Base-by-base conservation (phyloP, 2,329 filamentous ascomycete genomes). In the Arachnopeziza araneosa region DNA sequence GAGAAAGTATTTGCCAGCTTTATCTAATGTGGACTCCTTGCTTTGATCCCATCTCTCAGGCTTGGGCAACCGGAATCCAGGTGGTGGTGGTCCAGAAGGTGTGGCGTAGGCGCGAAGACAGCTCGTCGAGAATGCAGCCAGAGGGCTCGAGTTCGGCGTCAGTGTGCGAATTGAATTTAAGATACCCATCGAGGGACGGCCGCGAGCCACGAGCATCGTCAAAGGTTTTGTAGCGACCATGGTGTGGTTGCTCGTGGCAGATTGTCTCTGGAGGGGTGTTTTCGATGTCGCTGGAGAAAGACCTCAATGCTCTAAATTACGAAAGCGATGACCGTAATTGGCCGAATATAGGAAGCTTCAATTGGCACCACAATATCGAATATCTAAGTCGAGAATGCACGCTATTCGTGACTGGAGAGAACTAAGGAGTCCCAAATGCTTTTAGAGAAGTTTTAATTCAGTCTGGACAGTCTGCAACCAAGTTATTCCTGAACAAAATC, bases 1-100 rank as follows among this genome's bases (percentile, higher is more conserved):
- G 74, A 99, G 83, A 79, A 99, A 99, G 82, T 92, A 98, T 75
- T 93, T 95, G 69, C 90, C 92, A 65, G 91, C 82, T 75, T 88
- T 89, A 78, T 97, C 91, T 68, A 96, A 78, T 44, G 89, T 84
- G 66, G 82, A 85, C 74, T 96, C 91, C 64, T 83, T 81, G 66
- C 87, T 83, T 76, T 96, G 84, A 68, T 96, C 86, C 91, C 92
- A 98, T 78, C 85, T 79, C 74, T 86, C 83, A 56, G 83, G 87
- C 64, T 80, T 83, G 71, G 86, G 83, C 70, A 93, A 81, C 69
- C 95, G 87, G 83, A 96, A 97, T 66, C 87, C 86, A 68, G 86
- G 79, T 60, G 91, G 89, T 67, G 91, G 91, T 67, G 90, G 86
- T 54, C 93, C 91, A 66, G 83, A 81, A 65, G 91, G 91, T 54